Evolutionary conservation across 2,329 filamentous ascomycete genomes (phyloP).

Genomic region (Ophiostoma himal-ulmi): DNA sequence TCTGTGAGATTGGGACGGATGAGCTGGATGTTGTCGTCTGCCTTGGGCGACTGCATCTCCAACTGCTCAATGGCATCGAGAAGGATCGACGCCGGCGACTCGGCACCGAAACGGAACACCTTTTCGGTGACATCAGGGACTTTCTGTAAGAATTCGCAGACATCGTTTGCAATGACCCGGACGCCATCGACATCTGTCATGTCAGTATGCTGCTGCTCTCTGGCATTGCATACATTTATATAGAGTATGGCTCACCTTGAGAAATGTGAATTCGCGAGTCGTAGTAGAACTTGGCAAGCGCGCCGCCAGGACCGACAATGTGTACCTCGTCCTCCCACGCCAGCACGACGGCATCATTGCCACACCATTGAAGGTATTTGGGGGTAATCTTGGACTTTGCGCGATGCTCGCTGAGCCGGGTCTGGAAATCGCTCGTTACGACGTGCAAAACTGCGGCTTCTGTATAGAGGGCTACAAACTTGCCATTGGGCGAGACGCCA

Average conservation of each 20-base stretch:
- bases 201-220: not conserved
- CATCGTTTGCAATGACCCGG: slow-evolving; percentile 80
- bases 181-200: slow-evolving; percentile 65
- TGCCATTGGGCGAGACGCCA: slow-evolving; percentile 83
- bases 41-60: slow-evolving; percentile 90
- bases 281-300: slow-evolving; percentile 75
- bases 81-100: slow-evolving; percentile 84
- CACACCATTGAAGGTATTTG: slow-evolving; percentile 90
- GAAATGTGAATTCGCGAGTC: slow-evolving; percentile 85
- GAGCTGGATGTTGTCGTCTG: slow-evolving; percentile 93
- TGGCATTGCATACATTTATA: too few relatives aligned
- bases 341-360: slow-evolving; percentile 85
- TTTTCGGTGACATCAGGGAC: slow-evolving; percentile 81
- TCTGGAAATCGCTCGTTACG: slow-evolving; percentile 91
- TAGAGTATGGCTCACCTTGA: slow-evolving; percentile 54
- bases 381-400: slow-evolving; percentile 79
- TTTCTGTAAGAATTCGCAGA: slow-evolving; percentile 96
- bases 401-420: slow-evolving; percentile 84
- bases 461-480: slow-evolving; percentile 82
- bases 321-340: slow-evolving; percentile 98
- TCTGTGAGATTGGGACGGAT: slow-evolving; percentile 84
- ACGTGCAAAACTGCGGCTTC: slow-evolving; percentile 81
- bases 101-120: slow-evolving; percentile 82
- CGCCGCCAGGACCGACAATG: slow-evolving; percentile 77
- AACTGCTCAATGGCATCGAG: slow-evolving; percentile 88